These are phyloP conservation scores for Selaginella tamariscina DNA, from an alignment of 75 land plant species.

Conservation along the genomic window DNA sequence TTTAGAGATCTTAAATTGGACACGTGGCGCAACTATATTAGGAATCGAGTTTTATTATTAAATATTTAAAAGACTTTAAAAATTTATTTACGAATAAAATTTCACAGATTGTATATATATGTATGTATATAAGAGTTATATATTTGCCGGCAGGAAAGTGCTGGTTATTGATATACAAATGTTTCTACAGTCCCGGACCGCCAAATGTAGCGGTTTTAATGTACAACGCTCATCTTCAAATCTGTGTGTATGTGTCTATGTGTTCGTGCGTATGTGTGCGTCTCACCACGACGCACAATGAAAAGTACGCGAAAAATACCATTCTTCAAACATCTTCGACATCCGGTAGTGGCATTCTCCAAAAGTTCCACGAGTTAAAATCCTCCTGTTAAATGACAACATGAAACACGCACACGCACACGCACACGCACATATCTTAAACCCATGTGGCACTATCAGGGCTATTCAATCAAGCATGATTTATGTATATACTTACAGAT, in stretches of 20 bases:
- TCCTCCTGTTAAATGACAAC: constrained; percentile 60
- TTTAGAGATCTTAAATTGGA: too few relatives aligned
- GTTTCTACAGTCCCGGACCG: constrained; percentile 1
- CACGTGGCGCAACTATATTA: too few relatives aligned
- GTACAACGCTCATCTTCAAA: too few relatives aligned
- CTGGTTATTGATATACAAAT: too few relatives aligned
- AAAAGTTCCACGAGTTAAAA: constrained; percentile 72
- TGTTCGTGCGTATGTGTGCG: too few relatives aligned
- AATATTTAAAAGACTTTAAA: too few relatives aligned
- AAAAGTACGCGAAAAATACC: not conserved
- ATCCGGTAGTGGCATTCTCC: constrained; percentile 61
- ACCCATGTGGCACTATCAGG: not conserved
- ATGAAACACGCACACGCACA: not conserved
- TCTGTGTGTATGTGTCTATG: not conserved
- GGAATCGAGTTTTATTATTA: too few relatives aligned
- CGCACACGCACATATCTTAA: not conserved
- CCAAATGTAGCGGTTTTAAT: not conserved
- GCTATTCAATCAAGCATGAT: not conserved
- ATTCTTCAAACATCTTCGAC: constrained; percentile 26
- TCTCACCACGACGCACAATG: too few relatives aligned
- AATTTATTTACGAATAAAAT: too few relatives aligned
- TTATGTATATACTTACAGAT: not conserved
- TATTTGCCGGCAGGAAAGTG: too few relatives aligned
- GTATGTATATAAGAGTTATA: too few relatives aligned
- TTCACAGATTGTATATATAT: too few relatives aligned